Evolutionary conservation across 75 land plant species (phyloP), one percentile per base, ranked within the genome.

Genomic region (Picea sitchensis): DNA sequence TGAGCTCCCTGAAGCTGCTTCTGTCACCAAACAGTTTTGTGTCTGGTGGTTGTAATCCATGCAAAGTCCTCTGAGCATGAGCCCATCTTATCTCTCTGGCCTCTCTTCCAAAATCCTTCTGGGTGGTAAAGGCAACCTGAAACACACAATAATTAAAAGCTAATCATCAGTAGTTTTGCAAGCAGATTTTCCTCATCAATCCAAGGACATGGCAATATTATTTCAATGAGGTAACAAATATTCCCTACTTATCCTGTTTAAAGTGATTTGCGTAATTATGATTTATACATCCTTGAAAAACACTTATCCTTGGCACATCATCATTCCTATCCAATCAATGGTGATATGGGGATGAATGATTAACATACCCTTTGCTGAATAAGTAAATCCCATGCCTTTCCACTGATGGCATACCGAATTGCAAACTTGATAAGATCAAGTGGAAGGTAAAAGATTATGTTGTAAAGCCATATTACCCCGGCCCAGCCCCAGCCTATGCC

Each of bases 1-100:
- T 86, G 58, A 88, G 79, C 59, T 91, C 89, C 18, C 86, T 85
- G 73, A 79, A 88, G 64, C 81, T 78, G 69, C 76, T 75, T 15
- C 77, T 75, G 36, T 88, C 89, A 58, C 76, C 64, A 34, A 80
- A 80, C 23, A 79, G 36, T 58, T 76, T 83, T 61, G 76, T 65
- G 20, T 90, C 89, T 21, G 67, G 47, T 32, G 91, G 79, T 57
- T 90, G 89, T 11, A 93, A 81, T 34, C 95, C 95, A 83, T 93
- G 95, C 65, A 91, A 79, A 47, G 95, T 91, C 38, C 95, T 85
- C 81, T 93, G 94, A 77, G 87, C 92, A 78, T 86, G 85, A n/a
- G 92, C 94, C 96, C 96, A 94, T 81, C 86, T 86, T n/a, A 89
- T 84, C 61, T 91, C 92, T 13, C 96, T 83, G 21, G 88, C 91